phyloP scores from a whole-genome alignment of 2,329 filamentous ascomycete species.

The Claviceps lovelessii region DNA sequence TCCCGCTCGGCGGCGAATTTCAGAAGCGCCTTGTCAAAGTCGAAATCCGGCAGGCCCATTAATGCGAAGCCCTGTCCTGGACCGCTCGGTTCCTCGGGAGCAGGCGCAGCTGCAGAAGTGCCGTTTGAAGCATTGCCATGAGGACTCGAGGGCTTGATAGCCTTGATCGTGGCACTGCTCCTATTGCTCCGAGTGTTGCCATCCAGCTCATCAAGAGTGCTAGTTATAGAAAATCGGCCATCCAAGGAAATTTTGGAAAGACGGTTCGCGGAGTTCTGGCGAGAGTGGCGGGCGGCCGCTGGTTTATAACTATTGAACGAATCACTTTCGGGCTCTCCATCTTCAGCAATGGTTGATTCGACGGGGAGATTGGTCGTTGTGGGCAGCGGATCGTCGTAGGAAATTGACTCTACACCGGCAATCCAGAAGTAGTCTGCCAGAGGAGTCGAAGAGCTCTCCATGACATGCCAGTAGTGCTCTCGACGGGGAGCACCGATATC shows the following conservation, averaged over 20 bases:
- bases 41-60: slow-evolving; percentile 47
- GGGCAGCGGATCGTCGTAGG: slow-evolving; percentile 42
- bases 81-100: background rate
- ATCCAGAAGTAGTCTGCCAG: slow-evolving; percentile 68
- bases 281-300: slow-evolving; percentile 39
- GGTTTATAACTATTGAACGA: slow-evolving; percentile 16
- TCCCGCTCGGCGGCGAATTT: slow-evolving; percentile 96
- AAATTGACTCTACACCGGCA: slow-evolving; percentile 53
- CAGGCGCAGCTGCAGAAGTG: slow-evolving; percentile 11
- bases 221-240: slow-evolving; percentile 35
- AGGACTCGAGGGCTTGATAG: slow-evolving; percentile 18
- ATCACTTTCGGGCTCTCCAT: slow-evolving; percentile 40
- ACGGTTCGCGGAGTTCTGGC: slow-evolving; percentile 44
- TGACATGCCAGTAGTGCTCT: slow-evolving; percentile 29
- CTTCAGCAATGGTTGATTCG: slow-evolving; percentile 47
- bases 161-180: slow-evolving; percentile 50
- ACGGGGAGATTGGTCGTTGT: slow-evolving; percentile 21
- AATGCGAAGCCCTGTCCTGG: background rate
- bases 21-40: slow-evolving; percentile 83
- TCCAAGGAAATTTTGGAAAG: slow-evolving; percentile 40
- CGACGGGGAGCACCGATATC: slow-evolving; percentile 1
- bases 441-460: slow-evolving; percentile 48
- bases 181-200: slow-evolving; percentile 47
- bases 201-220: slow-evolving; percentile 44
- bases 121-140: slow-evolving; percentile 14